Evolutionary conservation across 805 yeast species (phyloP).

Genomic region (Dipodascus geniculatus): DNA sequence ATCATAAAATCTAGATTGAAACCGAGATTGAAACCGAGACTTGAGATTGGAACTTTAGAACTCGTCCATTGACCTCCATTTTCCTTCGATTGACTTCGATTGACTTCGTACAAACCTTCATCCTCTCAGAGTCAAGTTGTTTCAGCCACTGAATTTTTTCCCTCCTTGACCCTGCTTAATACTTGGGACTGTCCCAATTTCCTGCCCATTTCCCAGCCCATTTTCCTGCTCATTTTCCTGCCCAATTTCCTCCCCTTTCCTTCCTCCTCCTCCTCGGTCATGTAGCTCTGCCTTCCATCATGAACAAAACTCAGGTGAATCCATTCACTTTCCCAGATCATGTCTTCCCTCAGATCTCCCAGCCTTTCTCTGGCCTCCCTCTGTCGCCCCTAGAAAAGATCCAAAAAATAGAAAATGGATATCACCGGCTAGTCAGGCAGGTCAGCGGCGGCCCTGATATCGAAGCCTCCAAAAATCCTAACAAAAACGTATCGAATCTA

Average conservation of each 20-base stretch:
- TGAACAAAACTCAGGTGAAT: not conserved
- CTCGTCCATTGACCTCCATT: no score
- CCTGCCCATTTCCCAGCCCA: not conserved
- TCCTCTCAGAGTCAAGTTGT: no score
- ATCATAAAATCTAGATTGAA: no score
- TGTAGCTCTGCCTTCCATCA: not conserved
- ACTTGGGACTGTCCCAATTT: no score
- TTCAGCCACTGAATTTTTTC: constrained; percentile 1
- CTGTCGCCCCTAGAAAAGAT: constrained; percentile 13
- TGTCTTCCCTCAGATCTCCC: constrained; percentile 20
- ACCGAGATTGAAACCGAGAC: no score
- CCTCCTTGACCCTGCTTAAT: not conserved
- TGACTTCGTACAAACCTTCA: no score
- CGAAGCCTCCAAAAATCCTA: not conserved
- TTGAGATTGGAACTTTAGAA: no score
- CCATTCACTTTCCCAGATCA: constrained; percentile 22
- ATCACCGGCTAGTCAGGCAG: constrained; percentile 3
- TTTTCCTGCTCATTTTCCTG: not conserved
- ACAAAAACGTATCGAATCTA: not conserved
- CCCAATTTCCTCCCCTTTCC: not conserved
- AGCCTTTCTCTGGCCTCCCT: constrained; percentile 19
- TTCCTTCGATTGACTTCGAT: no score
- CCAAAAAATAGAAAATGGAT: constrained; percentile 2
- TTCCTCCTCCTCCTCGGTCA: not conserved
- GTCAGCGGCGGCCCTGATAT: constrained; percentile 4